Evolutionary conservation across 2,329 filamentous ascomycete species (phyloP).

Genomic region (Moelleriella libera): DNA sequence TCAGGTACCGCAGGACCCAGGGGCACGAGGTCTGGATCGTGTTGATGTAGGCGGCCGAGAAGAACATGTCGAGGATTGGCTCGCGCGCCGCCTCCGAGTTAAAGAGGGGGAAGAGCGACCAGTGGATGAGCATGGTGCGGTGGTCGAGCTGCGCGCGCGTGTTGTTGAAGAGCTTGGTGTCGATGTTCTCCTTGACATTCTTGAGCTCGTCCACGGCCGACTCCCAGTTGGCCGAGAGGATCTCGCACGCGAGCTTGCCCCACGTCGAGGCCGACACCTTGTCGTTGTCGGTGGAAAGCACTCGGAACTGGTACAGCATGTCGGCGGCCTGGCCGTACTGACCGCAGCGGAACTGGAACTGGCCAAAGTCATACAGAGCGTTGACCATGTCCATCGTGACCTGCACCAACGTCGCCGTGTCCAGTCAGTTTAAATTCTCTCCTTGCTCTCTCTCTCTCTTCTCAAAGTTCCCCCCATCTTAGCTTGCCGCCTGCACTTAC

Average conservation of each 20-base stretch:
- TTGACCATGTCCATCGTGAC: slow-evolving; percentile 93
- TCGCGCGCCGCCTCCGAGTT: slow-evolving; percentile 90
- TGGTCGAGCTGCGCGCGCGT: slow-evolving; percentile 89
- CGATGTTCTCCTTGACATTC: slow-evolving; percentile 84
- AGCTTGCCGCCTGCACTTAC: slow-evolving; percentile 32
- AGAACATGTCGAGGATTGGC: slow-evolving; percentile 86
- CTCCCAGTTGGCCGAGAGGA: slow-evolving; percentile 92
- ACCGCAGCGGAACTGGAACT: slow-evolving; percentile 96
- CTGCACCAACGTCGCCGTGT: slow-evolving; percentile 20
- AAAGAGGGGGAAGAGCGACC: slow-evolving; percentile 97
- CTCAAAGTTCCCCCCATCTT: neutral
- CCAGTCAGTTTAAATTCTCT: neutral
- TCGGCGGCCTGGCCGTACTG: slow-evolving; percentile 85
- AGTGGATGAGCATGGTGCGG: slow-evolving; percentile 96
- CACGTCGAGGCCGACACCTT: slow-evolving; percentile 91
- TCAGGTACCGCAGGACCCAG: slow-evolving; percentile 89
- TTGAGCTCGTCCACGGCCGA: slow-evolving; percentile 78
- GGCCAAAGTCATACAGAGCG: slow-evolving; percentile 86
- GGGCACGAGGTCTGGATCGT: slow-evolving; percentile 97
- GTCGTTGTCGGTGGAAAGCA: slow-evolving; percentile 96
- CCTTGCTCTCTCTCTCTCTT: neutral
- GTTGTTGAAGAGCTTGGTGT: slow-evolving; percentile 92
- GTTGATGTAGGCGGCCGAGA: slow-evolving; percentile 96
- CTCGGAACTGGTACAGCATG: slow-evolving; percentile 92
- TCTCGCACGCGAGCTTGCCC: slow-evolving; percentile 95